Conservation (phyloP, 2,329 filamentous ascomycete species). For the Hypoxylon sp. region DNA sequence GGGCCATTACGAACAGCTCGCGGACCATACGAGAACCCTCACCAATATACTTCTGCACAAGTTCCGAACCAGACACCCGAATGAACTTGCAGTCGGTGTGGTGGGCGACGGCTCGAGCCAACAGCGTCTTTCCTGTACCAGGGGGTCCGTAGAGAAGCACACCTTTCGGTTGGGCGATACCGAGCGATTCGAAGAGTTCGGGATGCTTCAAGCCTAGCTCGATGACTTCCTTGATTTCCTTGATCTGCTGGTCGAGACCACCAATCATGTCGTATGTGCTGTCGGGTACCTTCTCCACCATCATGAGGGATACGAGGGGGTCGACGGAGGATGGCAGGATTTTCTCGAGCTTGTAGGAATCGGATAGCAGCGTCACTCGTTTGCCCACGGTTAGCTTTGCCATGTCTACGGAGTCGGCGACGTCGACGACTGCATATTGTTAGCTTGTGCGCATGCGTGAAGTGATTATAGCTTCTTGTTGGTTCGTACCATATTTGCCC, state of each 20-base stretch:
- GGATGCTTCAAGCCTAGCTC: conserved; percentile 98
- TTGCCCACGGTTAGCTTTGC: conserved; percentile 97
- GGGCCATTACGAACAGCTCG: conserved; percentile 98
- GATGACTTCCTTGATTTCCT: conserved; percentile 99
- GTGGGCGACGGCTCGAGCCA: conserved; percentile 95
- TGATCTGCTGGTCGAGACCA: conserved; percentile 98
- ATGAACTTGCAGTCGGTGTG: conserved; percentile 99
- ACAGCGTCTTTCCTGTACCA: conserved; percentile 95
- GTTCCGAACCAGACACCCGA: conserved; percentile 92
- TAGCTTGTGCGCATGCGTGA: conserved; percentile 36
- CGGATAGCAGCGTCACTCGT: conserved; percentile 94
- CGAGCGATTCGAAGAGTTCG: conserved; percentile 98
- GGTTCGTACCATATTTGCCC: conserved; percentile 94
- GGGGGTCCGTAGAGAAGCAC: conserved; percentile 96
- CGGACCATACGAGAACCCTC: conserved; percentile 98
- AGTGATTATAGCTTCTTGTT: background rate
- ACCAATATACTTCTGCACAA: conserved; percentile 99
- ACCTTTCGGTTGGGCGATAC: conserved; percentile 98
- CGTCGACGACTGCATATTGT: conserved; percentile 83
- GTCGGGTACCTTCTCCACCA: conserved; percentile 99
- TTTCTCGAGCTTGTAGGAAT: conserved; percentile 99
- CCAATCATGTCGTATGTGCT: conserved; percentile 99
- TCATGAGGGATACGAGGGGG: conserved; percentile 98
- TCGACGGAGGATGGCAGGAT: conserved; percentile 98
- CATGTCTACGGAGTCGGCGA: conserved; percentile 94